Base-by-base conservation (phyloP, 192 early-diverging fungal genomes). In the Haplosporangium gracile region DNA sequence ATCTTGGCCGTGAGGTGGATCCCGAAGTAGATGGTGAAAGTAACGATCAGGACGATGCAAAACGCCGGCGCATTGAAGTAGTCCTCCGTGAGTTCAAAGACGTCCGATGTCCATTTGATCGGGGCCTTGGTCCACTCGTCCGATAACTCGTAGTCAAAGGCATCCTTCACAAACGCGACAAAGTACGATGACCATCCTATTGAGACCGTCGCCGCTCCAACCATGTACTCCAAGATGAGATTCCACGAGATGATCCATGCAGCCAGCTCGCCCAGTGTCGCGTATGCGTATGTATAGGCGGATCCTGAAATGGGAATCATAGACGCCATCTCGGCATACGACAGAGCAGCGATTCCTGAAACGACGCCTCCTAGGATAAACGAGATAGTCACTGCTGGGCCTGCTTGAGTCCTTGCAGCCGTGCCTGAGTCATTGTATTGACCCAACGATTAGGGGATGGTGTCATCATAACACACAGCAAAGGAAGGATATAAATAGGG, bases 181-280 rank as follows among this genome's bases (percentile, higher is more conserved):
- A 98, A 89, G 81, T 98, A 98, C 0, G 88, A 90, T 24, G 96
- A 96, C 95, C 96, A 98, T 11, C 96, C 95, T 78, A 92, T 90
- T 22, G 96, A 93, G 43, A 97, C 96, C 0, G 96, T 94, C 1
- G 96, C 95, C 26, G 96, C 94, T 5, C 95, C 95, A 22, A 97
- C 94, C 84, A 97, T 89, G 83, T 97, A 98, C 88, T 98, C 97
- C 39, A 98, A 88, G 16, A 96, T 95, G 47, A 98, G 86, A 88
- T 97, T 95, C 97, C 97, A 98, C 20, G 96, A 97, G 78, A 97
- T 95, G 55, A 96, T 95, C 97, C 97, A 98, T 2, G 94, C 97
- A 29, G 96, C 77, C 32, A 97, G 80, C 89, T 98, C 97, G 20
- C 97, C 97, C 76, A 97, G 86, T 0, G 97, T 95, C 13, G 95